Conservation (phyloP, 2,329 filamentous ascomycete genomes). For the Microsporum audouinii region DNA sequence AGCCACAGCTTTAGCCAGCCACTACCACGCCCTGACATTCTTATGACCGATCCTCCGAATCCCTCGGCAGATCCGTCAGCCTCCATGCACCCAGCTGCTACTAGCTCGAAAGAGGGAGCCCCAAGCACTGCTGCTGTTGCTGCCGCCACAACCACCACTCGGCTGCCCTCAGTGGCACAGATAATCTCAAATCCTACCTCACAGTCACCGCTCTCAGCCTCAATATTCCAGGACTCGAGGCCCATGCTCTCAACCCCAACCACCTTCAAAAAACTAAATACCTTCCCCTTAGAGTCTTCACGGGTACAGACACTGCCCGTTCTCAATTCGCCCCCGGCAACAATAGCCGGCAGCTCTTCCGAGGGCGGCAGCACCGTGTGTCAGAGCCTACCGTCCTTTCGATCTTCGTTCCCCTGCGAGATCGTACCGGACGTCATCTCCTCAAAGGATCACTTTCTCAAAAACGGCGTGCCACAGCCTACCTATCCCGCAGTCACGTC, state of each 20-base stretch:
- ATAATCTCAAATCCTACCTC: conserved; percentile 1
- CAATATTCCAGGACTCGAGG: background rate
- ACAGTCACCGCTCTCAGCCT: background rate
- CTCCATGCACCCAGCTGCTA: background rate
- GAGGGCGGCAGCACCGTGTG: conserved; percentile 25
- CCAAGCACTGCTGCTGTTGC: background rate
- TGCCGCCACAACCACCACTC: background rate
- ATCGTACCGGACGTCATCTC: conserved; percentile 15
- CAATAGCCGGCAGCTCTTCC: conserved; percentile 24
- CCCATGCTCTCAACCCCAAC: background rate
- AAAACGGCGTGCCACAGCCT: conserved; percentile 16
- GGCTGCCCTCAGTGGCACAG: conserved; percentile 1
- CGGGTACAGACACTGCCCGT: conserved; percentile 27
- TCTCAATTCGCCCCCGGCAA: conserved; percentile 29
- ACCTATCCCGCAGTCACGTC: background rate
- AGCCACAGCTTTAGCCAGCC: background rate
- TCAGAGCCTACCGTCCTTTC: conserved; percentile 33
- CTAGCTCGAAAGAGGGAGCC: background rate
- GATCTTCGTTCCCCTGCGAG: conserved; percentile 25
- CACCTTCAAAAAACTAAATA: background rate
- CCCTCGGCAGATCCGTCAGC: background rate
- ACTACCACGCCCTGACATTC: background rate
- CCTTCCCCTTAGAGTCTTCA: background rate
- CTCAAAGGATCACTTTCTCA: conserved; percentile 18
- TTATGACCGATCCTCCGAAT: background rate